A percentile compares a stretch with the other conserved stretches of the same genome.
phyloP scores from a whole-genome alignment of 2,329 filamentous ascomycete genomes.

The Ascochyta clinopodiicola region DNA sequence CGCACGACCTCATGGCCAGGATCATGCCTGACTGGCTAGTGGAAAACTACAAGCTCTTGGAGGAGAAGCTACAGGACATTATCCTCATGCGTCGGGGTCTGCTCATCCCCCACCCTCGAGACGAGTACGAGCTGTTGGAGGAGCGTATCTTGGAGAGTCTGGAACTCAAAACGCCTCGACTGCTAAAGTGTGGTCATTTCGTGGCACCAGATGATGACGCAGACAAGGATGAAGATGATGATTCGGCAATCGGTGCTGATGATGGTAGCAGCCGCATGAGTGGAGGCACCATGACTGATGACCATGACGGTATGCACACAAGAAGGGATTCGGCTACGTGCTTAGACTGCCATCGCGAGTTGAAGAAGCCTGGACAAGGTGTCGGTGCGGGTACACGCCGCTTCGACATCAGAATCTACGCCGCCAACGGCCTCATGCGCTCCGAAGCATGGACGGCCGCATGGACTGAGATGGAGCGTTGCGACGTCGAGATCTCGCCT shows the following conservation, averaged over 20 bases:
- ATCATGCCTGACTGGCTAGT: slow-evolving; percentile 58
- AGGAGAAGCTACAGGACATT: slow-evolving; percentile 74
- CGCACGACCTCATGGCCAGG: slow-evolving; percentile 55
- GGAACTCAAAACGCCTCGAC: slow-evolving; percentile 72
- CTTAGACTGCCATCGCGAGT: slow-evolving; percentile 54
- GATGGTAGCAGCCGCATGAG: slow-evolving; percentile 47
- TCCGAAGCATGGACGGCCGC: slow-evolving; percentile 90
- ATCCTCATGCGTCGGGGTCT: slow-evolving; percentile 73
- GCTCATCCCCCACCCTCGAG: slow-evolving; percentile 77
- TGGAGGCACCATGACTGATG: slow-evolving; percentile 43
- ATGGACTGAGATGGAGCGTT: slow-evolving; percentile 98
- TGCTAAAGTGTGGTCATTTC: slow-evolving; percentile 80
- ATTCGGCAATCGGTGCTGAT: slow-evolving; percentile 45
- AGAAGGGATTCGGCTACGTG: slow-evolving; percentile 52
- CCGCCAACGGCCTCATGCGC: slow-evolving; percentile 92
- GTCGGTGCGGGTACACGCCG: slow-evolving; percentile 56
- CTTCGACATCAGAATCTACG: slow-evolving; percentile 87
- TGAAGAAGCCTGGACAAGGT: slow-evolving; percentile 47
- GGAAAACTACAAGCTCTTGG: slow-evolving; percentile 70
- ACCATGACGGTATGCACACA: slow-evolving; percentile 32
- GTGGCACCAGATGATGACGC: slow-evolving; percentile 51
- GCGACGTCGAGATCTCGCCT: slow-evolving; percentile 89
- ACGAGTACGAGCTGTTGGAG: slow-evolving; percentile 80
- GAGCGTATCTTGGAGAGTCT: slow-evolving; percentile 77
- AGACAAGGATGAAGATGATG: slow-evolving; percentile 50